Conservation (phyloP, 805 yeast species). For the Lipomyces spencermartinsiae region DNA sequence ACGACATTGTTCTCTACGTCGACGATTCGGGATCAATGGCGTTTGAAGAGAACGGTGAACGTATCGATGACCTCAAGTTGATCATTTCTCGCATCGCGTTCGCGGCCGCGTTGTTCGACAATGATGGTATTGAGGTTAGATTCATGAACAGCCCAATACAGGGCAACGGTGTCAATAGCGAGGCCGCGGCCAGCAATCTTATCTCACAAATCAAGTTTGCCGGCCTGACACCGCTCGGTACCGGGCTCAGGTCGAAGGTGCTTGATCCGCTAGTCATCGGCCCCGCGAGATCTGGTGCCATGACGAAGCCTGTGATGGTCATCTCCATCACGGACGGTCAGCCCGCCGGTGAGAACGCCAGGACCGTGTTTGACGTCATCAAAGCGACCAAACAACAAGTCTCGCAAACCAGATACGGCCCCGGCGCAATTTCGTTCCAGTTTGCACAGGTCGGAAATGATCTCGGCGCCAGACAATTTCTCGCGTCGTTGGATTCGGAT, state of each 20-base stretch:
- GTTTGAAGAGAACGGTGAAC: slow-evolving; percentile 45
- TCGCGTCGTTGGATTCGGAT: slow-evolving; percentile 42
- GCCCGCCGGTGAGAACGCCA: slow-evolving; percentile 45
- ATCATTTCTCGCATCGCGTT: slow-evolving; percentile 42
- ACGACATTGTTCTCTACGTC: slow-evolving; percentile 44
- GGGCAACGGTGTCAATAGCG: slow-evolving; percentile 41
- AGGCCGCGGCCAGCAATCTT: slow-evolving; percentile 40
- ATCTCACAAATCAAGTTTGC: slow-evolving; percentile 40
- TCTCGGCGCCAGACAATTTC: slow-evolving; percentile 43
- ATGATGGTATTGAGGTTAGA: slow-evolving; percentile 45
- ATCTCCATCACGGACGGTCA: slow-evolving; percentile 45
- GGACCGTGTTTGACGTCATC: slow-evolving; percentile 40
- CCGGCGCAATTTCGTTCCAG: slow-evolving; percentile 45
- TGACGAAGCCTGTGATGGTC: slow-evolving; percentile 44
- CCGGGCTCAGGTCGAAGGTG: slow-evolving; percentile 40
- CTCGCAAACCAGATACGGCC: slow-evolving; percentile 40
- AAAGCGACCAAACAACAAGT: slow-evolving; percentile 40
- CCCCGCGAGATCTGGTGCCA: slow-evolving; percentile 37
- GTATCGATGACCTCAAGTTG: slow-evolving; percentile 45
- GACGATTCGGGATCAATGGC: slow-evolving; percentile 48
- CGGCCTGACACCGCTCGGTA: slow-evolving; percentile 45
- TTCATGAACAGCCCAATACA: slow-evolving; percentile 43
- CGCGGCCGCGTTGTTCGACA: slow-evolving; percentile 44
- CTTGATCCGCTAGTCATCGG: slow-evolving; percentile 43
- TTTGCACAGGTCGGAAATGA: slow-evolving; percentile 47